Percentiles rank a stretch among this genome's conserved stretches.
These are phyloP conservation scores for Adiantum capillusveneris DNA, from an alignment of 75 land plant species.

Conservation along the genomic window DNA sequence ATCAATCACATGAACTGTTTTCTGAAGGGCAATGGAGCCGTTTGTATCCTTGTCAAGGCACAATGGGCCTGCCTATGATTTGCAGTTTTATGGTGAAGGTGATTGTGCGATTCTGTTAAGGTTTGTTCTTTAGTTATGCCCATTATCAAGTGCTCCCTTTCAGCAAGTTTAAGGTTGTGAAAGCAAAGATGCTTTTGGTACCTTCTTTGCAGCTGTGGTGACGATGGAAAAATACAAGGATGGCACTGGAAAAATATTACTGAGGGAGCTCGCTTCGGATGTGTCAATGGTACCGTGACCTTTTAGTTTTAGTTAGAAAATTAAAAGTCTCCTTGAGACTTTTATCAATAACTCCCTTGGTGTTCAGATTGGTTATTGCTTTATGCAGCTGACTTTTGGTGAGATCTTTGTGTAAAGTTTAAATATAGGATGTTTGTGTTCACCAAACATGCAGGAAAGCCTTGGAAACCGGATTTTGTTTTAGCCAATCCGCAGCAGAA, in stretches of 20 bases:
- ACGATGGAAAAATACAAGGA: constrained; percentile 67
- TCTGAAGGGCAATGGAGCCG: constrained; percentile 2
- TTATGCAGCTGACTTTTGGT: no score
- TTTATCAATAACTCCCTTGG: no score
- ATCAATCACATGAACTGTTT: no score
- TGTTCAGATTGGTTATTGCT: no score
- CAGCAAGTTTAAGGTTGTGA: no score
- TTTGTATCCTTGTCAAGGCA: constrained; percentile 40
- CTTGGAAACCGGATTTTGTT: constrained; percentile 44
- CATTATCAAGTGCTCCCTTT: no score
- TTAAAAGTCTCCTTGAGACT: no score
- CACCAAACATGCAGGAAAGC: constrained; percentile 14
- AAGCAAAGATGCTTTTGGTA: no score
- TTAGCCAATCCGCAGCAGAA: constrained; percentile 60
- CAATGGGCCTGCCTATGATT: constrained; percentile 68
- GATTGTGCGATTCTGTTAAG: constrained; percentile 54
- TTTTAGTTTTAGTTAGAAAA: no score
- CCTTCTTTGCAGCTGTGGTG: constrained; percentile 60
- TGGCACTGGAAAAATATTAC: constrained; percentile 58
- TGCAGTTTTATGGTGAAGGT: constrained; percentile 51
- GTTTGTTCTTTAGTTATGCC: constrained; percentile 16
- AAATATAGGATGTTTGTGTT: no score
- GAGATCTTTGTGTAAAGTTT: no score
- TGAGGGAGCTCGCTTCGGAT: neutral
- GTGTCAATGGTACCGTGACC: neutral